Conservation (phyloP, 75 land plant species). For the Adiantum capillusveneris region DNA sequence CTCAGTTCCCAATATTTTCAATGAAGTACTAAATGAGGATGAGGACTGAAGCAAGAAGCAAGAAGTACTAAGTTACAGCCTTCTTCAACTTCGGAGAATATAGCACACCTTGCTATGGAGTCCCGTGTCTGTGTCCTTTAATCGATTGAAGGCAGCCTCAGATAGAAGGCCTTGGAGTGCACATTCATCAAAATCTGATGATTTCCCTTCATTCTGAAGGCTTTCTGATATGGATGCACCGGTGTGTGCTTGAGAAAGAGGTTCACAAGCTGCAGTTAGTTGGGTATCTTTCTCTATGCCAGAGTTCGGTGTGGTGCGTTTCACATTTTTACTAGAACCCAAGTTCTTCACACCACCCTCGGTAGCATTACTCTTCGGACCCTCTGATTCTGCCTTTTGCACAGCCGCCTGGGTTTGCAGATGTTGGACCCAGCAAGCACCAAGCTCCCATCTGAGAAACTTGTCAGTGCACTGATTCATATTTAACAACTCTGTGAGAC, state of each 20-base stretch:
- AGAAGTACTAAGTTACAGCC: no score
- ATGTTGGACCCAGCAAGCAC: conserved; percentile 98
- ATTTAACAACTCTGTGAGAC: conserved; percentile 43
- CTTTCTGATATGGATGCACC: neutral
- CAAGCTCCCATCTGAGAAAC: conserved; percentile 92
- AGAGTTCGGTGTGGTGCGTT: neutral
- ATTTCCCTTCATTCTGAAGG: neutral
- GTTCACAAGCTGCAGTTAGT: no score
- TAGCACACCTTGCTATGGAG: conserved; percentile 73
- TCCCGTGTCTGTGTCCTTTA: conserved; percentile 85
- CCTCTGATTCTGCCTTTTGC: conserved; percentile 48
- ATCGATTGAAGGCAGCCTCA: conserved; percentile 58
- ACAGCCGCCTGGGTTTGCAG: conserved; percentile 68
- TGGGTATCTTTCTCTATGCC: neutral
- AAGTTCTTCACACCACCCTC: conserved; percentile 51
- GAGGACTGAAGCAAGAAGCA: no score
- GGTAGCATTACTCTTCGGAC: conserved; percentile 39
- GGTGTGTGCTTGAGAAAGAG: no score
- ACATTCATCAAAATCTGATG: conserved; percentile 18
- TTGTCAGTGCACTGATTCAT: conserved; percentile 20
- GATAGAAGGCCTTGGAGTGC: conserved; percentile 45
- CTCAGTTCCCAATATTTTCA: no score
- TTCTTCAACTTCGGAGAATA: no score
- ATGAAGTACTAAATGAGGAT: neutral
- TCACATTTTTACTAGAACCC: neutral